Evolutionary conservation across 75 land plant genomes (phyloP).

Genomic region (Pinus taeda): DNA sequence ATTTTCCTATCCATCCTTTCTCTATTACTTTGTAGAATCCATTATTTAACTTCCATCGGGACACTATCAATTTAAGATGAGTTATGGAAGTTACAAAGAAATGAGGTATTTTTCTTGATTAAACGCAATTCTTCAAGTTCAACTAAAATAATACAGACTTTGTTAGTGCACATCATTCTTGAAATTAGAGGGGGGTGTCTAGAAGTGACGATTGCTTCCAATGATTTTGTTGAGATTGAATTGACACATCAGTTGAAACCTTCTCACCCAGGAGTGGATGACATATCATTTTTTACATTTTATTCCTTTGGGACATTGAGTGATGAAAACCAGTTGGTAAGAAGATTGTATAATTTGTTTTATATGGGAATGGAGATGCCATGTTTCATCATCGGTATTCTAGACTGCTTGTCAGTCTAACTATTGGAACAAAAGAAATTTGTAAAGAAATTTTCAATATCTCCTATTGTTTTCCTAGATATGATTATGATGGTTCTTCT

Average conservation of each 20-base stretch:
- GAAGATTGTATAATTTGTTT: slow-evolving; percentile 4
- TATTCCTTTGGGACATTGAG: too few species aligned
- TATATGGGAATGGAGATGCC: neutral
- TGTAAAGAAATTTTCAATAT: too few species aligned
- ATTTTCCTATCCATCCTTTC: slow-evolving; percentile 70
- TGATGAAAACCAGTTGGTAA: neutral
- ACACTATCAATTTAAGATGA: neutral
- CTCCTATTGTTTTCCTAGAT: too few species aligned
- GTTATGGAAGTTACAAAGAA: neutral
- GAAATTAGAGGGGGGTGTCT: neutral
- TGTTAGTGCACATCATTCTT: neutral
- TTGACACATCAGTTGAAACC: neutral
- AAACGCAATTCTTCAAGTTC: neutral
- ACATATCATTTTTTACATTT: too few species aligned
- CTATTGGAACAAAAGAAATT: neutral
- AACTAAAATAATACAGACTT: neutral
- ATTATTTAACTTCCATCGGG: slow-evolving; percentile 16
- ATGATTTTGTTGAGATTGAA: neutral
- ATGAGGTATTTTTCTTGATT: neutral
- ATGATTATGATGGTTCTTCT: too few species aligned
- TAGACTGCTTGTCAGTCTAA: slow-evolving; percentile 3
- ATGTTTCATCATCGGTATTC: neutral
- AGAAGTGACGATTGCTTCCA: neutral
- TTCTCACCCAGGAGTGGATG: too few species aligned
- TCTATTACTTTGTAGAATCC: slow-evolving; percentile 62